Evolutionary conservation across 164 flowering plant species (phyloP), one percentile per base, ranked within the genome.

Genomic region (Aristolochia contorta): DNA sequence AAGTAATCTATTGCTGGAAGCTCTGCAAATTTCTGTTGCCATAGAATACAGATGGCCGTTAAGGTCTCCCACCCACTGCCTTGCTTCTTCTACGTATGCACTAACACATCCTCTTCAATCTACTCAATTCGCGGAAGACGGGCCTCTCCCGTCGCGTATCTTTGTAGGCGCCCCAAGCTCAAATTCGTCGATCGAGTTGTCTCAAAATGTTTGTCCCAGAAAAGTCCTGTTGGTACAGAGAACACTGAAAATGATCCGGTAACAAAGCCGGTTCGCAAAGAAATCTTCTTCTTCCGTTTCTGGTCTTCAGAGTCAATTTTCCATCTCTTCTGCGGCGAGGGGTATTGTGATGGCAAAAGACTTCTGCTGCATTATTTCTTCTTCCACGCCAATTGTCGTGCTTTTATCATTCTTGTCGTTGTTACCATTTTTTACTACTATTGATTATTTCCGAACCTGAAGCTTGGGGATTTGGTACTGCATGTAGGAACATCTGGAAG

Each of bases 401-500:
- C 5, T 45, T 23, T 24, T 12, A 9, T 12, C 22, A 5, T 9
- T 0, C n/a, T 10, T 6, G 4, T 32, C 6, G 54, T 23, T 4
- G 14, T 10, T 47, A 18, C 30, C 30, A 27, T 27, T 27, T 27
- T 27, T 9, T 12, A 10, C 30, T 32, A 1, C 13, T 47, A 12
- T 25, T 21, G 56, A 33, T 30, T 51, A 20, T 53, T 43, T 14
- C 16, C 21, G 16, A 32, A 52, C 9, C 46, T 45, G 59, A 23
- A 41, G 14, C 23, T 16, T 54, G 58, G 21, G 21, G 5, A 45
- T 2, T 16, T 62, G 58, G 4, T 62, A 14, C 12, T 16, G 21
- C 54, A 54, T 25, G 53, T 25, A 80, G 85, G 65, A 74, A 76
- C 54, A 74, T 59, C 16, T 37, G 79, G 60, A 74, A 55, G 63